phyloP scores from a whole-genome alignment of 2,329 filamentous ascomycete species.

The Epichloe uncinata region DNA sequence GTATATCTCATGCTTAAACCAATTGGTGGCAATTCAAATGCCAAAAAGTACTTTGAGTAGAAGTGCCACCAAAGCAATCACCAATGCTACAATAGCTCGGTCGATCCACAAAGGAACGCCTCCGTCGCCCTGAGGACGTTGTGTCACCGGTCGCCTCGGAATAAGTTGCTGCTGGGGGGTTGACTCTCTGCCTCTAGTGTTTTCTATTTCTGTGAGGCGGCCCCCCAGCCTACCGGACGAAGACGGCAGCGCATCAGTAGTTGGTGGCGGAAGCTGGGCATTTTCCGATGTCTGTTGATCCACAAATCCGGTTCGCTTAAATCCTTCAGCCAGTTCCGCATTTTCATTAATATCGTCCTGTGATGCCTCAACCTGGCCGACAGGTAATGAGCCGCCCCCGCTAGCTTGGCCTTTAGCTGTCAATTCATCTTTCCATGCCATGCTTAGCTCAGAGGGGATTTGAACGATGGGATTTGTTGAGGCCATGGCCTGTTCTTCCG shows the following conservation, averaged over 20 bases:
- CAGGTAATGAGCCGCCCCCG: not conserved
- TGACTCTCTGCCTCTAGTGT: not conserved
- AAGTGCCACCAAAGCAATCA: slow-evolving; percentile 57
- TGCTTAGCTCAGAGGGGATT: slow-evolving; percentile 41
- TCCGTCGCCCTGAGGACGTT: slow-evolving; percentile 17
- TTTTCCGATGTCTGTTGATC: not conserved
- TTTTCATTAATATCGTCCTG: slow-evolving; percentile 22
- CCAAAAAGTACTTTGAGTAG: slow-evolving; percentile 41
- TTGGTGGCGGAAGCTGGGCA: not conserved
- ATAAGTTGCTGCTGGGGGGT: not conserved
- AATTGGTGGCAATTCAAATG: not conserved
- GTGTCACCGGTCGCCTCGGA: slow-evolving; percentile 7
- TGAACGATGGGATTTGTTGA: slow-evolving; percentile 27
- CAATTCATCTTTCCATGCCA: slow-evolving; percentile 66
- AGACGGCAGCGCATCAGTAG: not conserved
- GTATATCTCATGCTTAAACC: no score
- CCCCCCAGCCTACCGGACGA: not conserved
- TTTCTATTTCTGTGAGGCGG: not conserved
- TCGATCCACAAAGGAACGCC: slow-evolving; percentile 65
- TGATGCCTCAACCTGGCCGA: not conserved
- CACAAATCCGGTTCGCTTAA: slow-evolving; percentile 36
- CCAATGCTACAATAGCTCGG: slow-evolving; percentile 60
- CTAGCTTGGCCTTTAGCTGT: slow-evolving; percentile 19
- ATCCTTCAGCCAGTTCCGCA: slow-evolving; percentile 42
- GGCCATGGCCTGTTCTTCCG: slow-evolving; percentile 41